Base-by-base conservation (phyloP, 208 protist species). In the Phytomonas sp. region DNA sequence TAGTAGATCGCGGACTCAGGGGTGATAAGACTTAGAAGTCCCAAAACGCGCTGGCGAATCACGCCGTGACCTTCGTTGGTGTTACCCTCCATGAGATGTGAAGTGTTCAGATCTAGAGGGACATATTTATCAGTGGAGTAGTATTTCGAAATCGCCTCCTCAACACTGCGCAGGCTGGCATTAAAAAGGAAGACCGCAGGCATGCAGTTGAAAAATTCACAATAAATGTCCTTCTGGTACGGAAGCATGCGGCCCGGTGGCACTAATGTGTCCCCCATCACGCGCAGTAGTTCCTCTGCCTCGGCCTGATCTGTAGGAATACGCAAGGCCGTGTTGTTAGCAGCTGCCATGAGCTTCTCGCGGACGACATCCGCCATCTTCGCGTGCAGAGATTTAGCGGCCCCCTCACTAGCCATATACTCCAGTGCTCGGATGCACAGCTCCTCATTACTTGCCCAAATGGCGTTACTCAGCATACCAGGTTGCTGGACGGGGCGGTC, bases 341-440 rank as follows among this genome's bases (percentile, higher is more conserved):
- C 65, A 15, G 64, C 68, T 60, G 78, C 70, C 28, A 90, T 72
- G 64, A 69, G 59, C 32, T 98, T 92, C 40, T 92, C 81, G 53
- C 92, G 87, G 26, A 98, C 88, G 2, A 97, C 88, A 2, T 77
- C 70, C 61, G 75, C 33, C 26, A 91, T 61, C 56, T 72, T 75
- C 17, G 71, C 78, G 63, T 72, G 81, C 29, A 87, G 68, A n/a
- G 92, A 80, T 34, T 76, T 78, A 20, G 89, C 82, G 13, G 96
- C 96, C 74, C 96, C 92, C 71, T 99, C 97, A n/a, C 85, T 86
- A 3, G 97, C 97, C 28, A 87, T 84, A 70, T 91, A 92, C 78
- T 94, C 88, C 30, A 94, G 75, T 6, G 78, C 81, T 34, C 87
- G 88, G 69, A 92, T 70, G 76, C 85, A 88, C 51, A 94, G 76